Base-by-base conservation (phyloP, 805 yeast genomes). In the Nakazawaea sp. region DNA sequence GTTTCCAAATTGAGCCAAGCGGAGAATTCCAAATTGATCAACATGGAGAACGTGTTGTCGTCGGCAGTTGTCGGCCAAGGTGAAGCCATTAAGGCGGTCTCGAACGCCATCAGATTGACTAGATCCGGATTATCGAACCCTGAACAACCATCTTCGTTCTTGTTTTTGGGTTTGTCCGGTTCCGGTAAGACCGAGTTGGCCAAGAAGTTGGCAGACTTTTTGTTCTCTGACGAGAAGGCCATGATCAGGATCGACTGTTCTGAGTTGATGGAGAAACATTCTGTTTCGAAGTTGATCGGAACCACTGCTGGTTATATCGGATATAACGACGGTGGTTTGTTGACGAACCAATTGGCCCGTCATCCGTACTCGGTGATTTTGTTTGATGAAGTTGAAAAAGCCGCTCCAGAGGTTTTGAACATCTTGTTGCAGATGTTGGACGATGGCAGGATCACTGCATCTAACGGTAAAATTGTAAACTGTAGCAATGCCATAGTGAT, bases 161-260 rank as follows among this genome's bases (percentile, higher is more conserved):
- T 92, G 54, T 92, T 92, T 72, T 67, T 94, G 44, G 98, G 98
- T 43, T 73, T 90, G 43, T 85, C 96, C 2, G 98, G 98, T 51
- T 87, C 96, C 5, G 98, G 98, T 75, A 92, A 92, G 71, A 92
- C 98, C 7, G 97, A 92, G 61, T 70, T 92, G 49, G 97, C 98
- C 18, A 92, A 92, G 75, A 92, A 89, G 53, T 73, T 92, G 18
- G 97, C 98, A 9, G 96, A 94, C 0, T 92, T 92, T 68, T 70
- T 92, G 53, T 92, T 92, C 64, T 85, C 95, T 36, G 97, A 92
- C 56, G 97, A 90, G 58, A 83, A 80, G 62, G 95, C 96, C 34
- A 90, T 92, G 86, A 84, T 92, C 55, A 81, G 98, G 65, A 88
- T 92, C 46, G 98, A 92, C 61, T 92, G 98, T 64, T 89, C 97